A percentile compares a stretch with the other conserved stretches of the same genome.
These are phyloP conservation scores for Gleditsia sinensis DNA, from an alignment of 306 rosid genomes.

Conservation along the genomic window DNA sequence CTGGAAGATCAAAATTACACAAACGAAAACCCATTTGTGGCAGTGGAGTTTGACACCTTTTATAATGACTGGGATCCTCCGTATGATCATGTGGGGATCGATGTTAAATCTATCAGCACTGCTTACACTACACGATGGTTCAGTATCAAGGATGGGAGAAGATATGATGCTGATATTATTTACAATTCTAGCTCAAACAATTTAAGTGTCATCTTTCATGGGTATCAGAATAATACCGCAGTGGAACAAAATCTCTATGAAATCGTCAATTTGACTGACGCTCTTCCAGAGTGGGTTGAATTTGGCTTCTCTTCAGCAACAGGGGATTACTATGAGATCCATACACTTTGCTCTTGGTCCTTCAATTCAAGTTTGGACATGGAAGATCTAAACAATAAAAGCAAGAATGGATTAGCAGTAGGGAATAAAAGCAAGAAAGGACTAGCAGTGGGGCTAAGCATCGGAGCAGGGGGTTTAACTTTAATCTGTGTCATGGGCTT, in stretches of 20 bases:
- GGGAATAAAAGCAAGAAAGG: conserved; percentile 13
- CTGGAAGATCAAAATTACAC: neutral
- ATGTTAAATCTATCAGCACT: conserved; percentile 4
- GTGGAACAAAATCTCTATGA: neutral
- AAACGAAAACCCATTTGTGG: conserved; percentile 41
- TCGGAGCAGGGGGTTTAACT: conserved; percentile 29
- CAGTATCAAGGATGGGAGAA: conserved; percentile 30
- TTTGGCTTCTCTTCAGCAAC: conserved; percentile 48
- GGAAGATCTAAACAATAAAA: neutral
- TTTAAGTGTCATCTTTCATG: conserved; percentile 26
- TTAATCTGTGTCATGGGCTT: conserved; percentile 4
- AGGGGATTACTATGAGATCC: neutral
- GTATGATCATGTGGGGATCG: conserved; percentile 36
- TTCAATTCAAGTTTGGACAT: conserved; percentile 38
- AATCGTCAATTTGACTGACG: conserved; percentile 20
- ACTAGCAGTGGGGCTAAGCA: conserved; percentile 27
- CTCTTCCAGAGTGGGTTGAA: conserved; percentile 39
- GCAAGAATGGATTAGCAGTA: neutral
- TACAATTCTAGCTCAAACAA: conserved; percentile 28
- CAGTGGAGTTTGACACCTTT: conserved; percentile 54
- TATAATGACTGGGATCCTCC: conserved; percentile 31
- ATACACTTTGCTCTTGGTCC: conserved; percentile 46
- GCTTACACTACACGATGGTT: conserved; percentile 21
- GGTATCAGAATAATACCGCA: conserved; percentile 18
- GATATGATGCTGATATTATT: conserved; percentile 17